Base-by-base conservation (phyloP, 495 filamentous ascomycete species). In the Diplogelasinospora grovesii region DNA sequence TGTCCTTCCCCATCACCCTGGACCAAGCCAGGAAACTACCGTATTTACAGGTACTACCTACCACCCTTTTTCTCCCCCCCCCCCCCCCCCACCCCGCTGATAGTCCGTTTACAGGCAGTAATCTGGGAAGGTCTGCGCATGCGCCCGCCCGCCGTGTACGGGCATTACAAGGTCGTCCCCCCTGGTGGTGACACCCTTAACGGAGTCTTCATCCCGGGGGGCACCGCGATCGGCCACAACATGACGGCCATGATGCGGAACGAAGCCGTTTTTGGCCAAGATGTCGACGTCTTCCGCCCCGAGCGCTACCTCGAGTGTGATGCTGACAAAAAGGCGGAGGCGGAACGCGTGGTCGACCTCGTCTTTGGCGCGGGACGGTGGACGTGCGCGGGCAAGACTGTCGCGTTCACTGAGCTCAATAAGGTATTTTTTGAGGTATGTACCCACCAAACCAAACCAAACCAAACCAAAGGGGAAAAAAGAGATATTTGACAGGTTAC, bases 1-100 rank as follows among this genome's bases (percentile, higher is more conserved):
- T 65, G 60, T 45, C 81, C 60, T 46, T 82, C 78, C 53, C 86
- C 60, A 53, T 82, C 61, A 43, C 36, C 1, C 18, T 85, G 79
- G 40, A 85, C 53, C 68, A 90, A 82, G 57, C 51, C 5, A 49
- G 35, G 20, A 36, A 43, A 7, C 46, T 62, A 1, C 51, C 56
- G 5, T 62, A 60, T 28, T 52, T 62, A 8, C 59, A 64, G 48
- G 71, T 69, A 5, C 68, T 71, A 13, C 29, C n/a, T 32, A 9
- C 5, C 10, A 32, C 29, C 29, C n/a, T 15, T 32, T 32, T 15
- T 32, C 16, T 15, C 29, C n/a, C 10, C 5, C 29, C 7, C 10
- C 10, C 29, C 29, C 5, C 29, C 16, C 10, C 29, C n/a, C 10
- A 5, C 10, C 29, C 5, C 29, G 10, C 8, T 5, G 10, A 32